Evolutionary conservation across 345 rosid genomes (phyloP), one percentile per base, ranked within the genome.

Genomic region (Syzygium grande): DNA sequence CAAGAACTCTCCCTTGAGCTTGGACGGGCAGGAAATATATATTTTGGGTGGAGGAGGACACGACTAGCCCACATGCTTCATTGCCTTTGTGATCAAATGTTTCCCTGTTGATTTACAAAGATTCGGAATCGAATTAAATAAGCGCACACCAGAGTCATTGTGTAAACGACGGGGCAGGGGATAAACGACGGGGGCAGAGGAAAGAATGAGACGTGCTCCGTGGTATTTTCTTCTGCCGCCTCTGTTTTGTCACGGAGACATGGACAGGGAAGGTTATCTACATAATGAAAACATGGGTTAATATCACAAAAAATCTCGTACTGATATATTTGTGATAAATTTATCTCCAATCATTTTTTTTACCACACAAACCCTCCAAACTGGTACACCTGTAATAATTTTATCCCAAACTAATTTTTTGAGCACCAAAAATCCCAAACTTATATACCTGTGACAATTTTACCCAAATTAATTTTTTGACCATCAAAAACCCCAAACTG

Each of bases 11-110:
- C 38, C 41, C 49, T 38, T 17, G 2, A 12, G 49, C 19, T 25
- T 22, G 13, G 21, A 10, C 11, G 21, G 49, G 83, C 83, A 41
- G 17, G 11, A 25, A 19, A 34, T 65, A 65, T 84, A 80, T 88
- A 56, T 86, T 85, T 85, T 83, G 58, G 79, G 77, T 25, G 65
- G 11, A 85, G 77, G 90, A 86, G 88, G 56, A 91, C 91, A 91
- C 55, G 68, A 55, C 87, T 85, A 90, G 92, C 94, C 94, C 97
- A 93, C 95, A 92, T 87, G 93, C 92, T 90, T 88, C 91, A 86
- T 85, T 78, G 59, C 68, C 89, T 88, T 91, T 91, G 93, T 91
- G 87, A 90, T 88, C 94, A 92, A 90, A 93, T 93, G 93, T 93
- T 91, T 86, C 88, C 87, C 54, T 93, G 90, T 91, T 95, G 89